Conservation (phyloP, 306 rosid genomes). For the Canavalia ensiformis region DNA sequence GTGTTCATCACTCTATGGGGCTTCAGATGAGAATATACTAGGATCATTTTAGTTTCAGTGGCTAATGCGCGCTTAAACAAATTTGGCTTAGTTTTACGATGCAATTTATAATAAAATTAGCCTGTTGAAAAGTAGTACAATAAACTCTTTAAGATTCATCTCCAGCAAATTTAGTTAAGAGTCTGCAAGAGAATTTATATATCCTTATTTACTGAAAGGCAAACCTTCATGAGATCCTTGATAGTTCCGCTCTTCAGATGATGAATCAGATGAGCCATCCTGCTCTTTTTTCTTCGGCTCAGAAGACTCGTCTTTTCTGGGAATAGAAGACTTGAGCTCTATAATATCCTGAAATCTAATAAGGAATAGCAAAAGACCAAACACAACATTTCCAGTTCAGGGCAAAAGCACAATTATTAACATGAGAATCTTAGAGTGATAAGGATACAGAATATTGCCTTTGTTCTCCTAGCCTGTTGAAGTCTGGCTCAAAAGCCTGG, state of each 20-base stretch:
- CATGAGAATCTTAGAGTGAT: constrained; percentile 42
- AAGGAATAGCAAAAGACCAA: constrained; percentile 65
- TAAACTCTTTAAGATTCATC: constrained; percentile 19
- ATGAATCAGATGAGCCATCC: constrained; percentile 64
- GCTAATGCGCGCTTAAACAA: constrained; percentile 22
- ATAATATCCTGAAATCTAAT: constrained; percentile 66
- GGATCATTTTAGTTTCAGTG: neutral
- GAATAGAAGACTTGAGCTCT: constrained; percentile 54
- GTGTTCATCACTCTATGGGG: constrained; percentile 27
- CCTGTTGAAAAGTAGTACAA: constrained; percentile 19
- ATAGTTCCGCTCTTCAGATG: constrained; percentile 59
- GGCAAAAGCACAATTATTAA: constrained; percentile 39
- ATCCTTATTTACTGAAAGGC: constrained; percentile 44
- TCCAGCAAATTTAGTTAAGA: constrained; percentile 38
- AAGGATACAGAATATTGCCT: constrained; percentile 76
- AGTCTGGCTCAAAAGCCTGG: constrained; percentile 54
- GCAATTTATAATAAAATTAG: constrained; percentile 19
- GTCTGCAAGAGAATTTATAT: constrained; percentile 42
- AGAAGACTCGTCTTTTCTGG: constrained; percentile 50
- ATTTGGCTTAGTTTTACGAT: constrained; percentile 13
- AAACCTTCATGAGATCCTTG: constrained; percentile 63
- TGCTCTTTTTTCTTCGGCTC: constrained; percentile 55
- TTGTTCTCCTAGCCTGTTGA: constrained; percentile 49
- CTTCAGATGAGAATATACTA: constrained; percentile 2
- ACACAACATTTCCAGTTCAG: constrained; percentile 43